Evolutionary conservation across 495 filamentous ascomycete species (phyloP).

Genomic region (Aspergillus funiculosus): DNA sequence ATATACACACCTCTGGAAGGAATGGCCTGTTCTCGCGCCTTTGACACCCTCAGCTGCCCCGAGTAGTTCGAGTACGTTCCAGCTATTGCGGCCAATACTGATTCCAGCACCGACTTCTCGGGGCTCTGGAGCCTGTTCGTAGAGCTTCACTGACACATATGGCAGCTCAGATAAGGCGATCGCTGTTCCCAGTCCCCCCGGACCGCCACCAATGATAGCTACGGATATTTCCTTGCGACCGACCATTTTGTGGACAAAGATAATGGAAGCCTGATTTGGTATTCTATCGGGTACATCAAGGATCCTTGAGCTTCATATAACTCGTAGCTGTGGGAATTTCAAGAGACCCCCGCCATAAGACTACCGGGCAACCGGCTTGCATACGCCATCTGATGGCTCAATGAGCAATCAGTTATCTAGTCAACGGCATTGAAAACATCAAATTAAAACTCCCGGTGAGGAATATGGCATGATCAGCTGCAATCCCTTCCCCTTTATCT

Average conservation of each 20-base stretch:
- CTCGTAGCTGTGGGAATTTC: too few species aligned
- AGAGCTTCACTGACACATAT: slow-evolving; percentile 38
- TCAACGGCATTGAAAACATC: too few species aligned
- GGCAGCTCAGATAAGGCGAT: slow-evolving; percentile 44
- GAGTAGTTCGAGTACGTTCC: slow-evolving; percentile 43
- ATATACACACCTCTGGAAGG: too few species aligned
- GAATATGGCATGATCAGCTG: too few species aligned
- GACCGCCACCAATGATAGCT: slow-evolving; percentile 42
- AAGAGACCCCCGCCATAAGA: too few species aligned
- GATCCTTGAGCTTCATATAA: too few species aligned
- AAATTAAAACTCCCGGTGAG: too few species aligned
- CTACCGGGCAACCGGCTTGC: too few species aligned
- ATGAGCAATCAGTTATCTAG: too few species aligned
- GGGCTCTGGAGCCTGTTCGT: slow-evolving; percentile 41
- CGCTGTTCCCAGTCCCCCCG: slow-evolving; percentile 43
- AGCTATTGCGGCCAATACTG: slow-evolving; percentile 28
- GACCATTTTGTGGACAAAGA: slow-evolving; percentile 18
- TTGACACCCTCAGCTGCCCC: slow-evolving; percentile 37
- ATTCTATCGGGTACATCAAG: too few species aligned
- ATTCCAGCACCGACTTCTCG: slow-evolving; percentile 47
- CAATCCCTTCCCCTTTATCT: too few species aligned
- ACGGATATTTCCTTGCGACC: slow-evolving; percentile 15
- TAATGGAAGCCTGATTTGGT: neutral
- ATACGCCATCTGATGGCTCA: too few species aligned
- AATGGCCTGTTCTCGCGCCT: slow-evolving; percentile 15